A percentile compares a stretch with the other conserved stretches of the same genome.
These are phyloP conservation scores for Posidonia australis DNA, from an alignment of 106 monocot species.

Conservation along the genomic window DNA sequence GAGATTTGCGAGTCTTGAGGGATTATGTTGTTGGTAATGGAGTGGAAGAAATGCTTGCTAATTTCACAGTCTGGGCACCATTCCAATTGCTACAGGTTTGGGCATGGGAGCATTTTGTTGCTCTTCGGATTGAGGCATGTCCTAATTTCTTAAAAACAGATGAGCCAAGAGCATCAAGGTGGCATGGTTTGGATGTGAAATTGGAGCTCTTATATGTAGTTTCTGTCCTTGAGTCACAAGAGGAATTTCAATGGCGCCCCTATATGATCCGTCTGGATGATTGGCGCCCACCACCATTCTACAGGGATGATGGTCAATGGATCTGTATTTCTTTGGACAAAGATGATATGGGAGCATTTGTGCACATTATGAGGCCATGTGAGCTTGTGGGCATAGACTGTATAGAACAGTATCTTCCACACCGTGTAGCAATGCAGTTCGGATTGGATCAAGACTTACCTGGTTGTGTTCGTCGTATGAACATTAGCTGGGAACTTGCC, in stretches of 20 bases:
- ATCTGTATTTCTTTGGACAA: constrained; percentile 2
- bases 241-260: constrained; percentile 47
- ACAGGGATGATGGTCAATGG: constrained; percentile 30
- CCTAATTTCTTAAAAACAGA: constrained; percentile 12
- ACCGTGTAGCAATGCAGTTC: constrained; percentile 70
- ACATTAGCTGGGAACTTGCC: constrained; percentile 25
- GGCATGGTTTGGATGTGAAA: constrained; percentile 47
- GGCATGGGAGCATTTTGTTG: constrained; percentile 65
- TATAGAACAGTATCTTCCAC: constrained; percentile 51
- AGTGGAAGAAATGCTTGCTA: background rate
- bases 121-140: constrained; percentile 25
- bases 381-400: constrained; percentile 48
- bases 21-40: constrained; percentile 10
- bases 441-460: constrained; percentile 74
- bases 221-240: constrained; percentile 20
- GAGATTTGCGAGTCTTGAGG: constrained; percentile 35
- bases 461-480: constrained; percentile 16
- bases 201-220: constrained; percentile 15
- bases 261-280: constrained; percentile 24
- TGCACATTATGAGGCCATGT: constrained; percentile 27
- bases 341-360: constrained; percentile 26
- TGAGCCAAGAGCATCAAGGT: constrained; percentile 42
- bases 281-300: constrained; percentile 23
- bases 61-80: constrained; percentile 34
- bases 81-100: constrained; percentile 58